Conservation (phyloP, 495 filamentous ascomycete genomes). For the Penicillium bialowiezense region DNA sequence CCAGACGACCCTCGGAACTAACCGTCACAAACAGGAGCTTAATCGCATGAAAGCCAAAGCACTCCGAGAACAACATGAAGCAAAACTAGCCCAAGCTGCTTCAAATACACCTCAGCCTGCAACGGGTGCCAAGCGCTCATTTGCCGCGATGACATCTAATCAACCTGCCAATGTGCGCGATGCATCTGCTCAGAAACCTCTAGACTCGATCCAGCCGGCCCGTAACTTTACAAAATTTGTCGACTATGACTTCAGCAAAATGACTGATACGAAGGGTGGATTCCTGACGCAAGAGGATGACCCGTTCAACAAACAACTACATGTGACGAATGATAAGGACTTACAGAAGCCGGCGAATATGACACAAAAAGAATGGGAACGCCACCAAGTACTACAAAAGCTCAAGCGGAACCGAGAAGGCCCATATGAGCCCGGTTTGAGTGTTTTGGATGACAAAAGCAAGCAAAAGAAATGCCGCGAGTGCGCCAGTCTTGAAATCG, state of each 20-base stretch:
- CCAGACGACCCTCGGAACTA: not conserved
- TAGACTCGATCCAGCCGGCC: conserved; percentile 64
- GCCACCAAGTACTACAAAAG: conserved; percentile 65
- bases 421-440: conserved; percentile 82
- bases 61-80: conserved; percentile 66
- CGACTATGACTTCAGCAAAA: conserved; percentile 95
- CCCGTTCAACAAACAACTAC: conserved; percentile 77
- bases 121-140: conserved; percentile 57
- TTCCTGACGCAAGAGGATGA: conserved; percentile 88
- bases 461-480: conserved; percentile 76
- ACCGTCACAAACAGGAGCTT: conserved; percentile 63
- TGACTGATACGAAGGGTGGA: conserved; percentile 96
- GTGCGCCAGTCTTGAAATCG: conserved; percentile 80
- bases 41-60: conserved; percentile 92
- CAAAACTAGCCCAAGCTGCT: conserved; percentile 40
- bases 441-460: conserved; percentile 58
- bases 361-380: conserved; percentile 91
- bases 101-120: conserved; percentile 21
- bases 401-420: conserved; percentile 72
- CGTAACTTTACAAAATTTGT: conserved; percentile 88
- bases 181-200: conserved; percentile 45
- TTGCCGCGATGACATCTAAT: conserved; percentile 59
- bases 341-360: conserved; percentile 81
- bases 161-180: conserved; percentile 66
- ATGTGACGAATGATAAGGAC: conserved; percentile 45